Conservation (phyloP, 2,329 filamentous ascomycete species). For the Didymosphaeria variabile region DNA sequence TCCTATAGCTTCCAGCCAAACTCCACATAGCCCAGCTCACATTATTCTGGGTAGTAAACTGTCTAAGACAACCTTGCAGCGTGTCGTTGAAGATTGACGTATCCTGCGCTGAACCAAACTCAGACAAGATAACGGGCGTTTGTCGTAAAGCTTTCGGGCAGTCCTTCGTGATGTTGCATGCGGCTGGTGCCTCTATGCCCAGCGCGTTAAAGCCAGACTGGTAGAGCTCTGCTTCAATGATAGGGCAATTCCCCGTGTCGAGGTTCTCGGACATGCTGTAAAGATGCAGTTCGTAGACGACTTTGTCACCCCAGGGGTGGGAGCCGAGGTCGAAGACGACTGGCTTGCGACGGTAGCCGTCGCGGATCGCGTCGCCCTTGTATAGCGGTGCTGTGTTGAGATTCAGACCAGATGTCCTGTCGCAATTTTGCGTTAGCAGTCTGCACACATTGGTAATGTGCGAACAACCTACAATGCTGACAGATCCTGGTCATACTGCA, state of each 20-base stretch:
- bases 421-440: not conserved
- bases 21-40: constrained; percentile 63
- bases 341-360: constrained; percentile 55
- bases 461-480: constrained; percentile 34
- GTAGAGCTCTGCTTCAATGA: constrained; percentile 61
- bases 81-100: constrained; percentile 54
- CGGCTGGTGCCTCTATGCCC: constrained; percentile 45
- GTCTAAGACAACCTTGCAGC: constrained; percentile 58
- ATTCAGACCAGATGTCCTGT: constrained; percentile 46
- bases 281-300: constrained; percentile 69
- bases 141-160: constrained; percentile 46
- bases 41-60: constrained; percentile 56
- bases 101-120: constrained; percentile 51
- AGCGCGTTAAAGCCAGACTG: constrained; percentile 61
- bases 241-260: constrained; percentile 58
- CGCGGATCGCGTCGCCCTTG: constrained; percentile 52
- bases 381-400: constrained; percentile 51
- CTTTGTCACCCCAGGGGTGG: constrained; percentile 62
- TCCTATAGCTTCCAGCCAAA: constrained; percentile 59
- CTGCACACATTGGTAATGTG: not conserved
- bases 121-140: constrained; percentile 49
- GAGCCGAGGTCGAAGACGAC: constrained; percentile 57
- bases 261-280: constrained; percentile 56
- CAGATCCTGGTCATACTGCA: constrained; percentile 64
- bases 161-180: constrained; percentile 47